A percentile compares a stretch with the other conserved stretches of the same genome.
Evolutionary conservation across 208 protist genomes (phyloP).

Genomic region (Cochliopodium minus): DNA sequence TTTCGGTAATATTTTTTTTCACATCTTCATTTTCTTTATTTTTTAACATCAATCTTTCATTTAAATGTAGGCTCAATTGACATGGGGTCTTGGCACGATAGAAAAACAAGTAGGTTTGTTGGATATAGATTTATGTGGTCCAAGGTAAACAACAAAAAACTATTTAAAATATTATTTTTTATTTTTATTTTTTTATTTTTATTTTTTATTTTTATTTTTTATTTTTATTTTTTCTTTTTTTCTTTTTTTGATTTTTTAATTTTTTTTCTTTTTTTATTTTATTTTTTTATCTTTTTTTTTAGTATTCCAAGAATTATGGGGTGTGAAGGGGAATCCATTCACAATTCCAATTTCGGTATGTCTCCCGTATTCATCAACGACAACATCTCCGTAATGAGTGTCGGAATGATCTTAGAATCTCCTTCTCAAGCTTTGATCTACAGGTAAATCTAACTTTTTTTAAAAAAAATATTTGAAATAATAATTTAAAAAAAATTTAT

Average conservation of each 20-base stretch:
- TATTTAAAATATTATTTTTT: not conserved
- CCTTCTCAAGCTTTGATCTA: conserved; percentile 11
- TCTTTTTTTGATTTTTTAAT: too few species aligned
- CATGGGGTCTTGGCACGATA: too few species aligned
- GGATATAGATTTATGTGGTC: conserved; percentile 73
- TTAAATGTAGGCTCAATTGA: too few species aligned
- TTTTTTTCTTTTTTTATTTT: too few species aligned
- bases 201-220: not conserved
- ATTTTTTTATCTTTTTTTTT: too few species aligned
- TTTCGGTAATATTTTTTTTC: conserved; percentile 85
- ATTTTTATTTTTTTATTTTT: not conserved
- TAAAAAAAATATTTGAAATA: conserved; percentile 58
- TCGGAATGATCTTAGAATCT: conserved; percentile 53
- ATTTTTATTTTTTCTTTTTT: too few species aligned
- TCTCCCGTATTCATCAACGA: conserved; percentile 83
- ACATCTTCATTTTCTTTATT: conserved; percentile 44
- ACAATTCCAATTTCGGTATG: conserved; percentile 67
- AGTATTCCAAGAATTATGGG: conserved; percentile 61
- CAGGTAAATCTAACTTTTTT: conserved; percentile 33
- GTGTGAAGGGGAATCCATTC: conserved; percentile 55
- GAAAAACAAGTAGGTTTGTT: conserved; percentile 58
- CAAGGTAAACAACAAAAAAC: conserved; percentile 11
- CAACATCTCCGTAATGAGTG: conserved; percentile 88
- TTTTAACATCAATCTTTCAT: too few species aligned
- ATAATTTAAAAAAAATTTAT: conserved; percentile 89